Evolutionary conservation across 2,329 filamentous ascomycete genomes (phyloP).

Genomic region (Orbilia javanica): DNA sequence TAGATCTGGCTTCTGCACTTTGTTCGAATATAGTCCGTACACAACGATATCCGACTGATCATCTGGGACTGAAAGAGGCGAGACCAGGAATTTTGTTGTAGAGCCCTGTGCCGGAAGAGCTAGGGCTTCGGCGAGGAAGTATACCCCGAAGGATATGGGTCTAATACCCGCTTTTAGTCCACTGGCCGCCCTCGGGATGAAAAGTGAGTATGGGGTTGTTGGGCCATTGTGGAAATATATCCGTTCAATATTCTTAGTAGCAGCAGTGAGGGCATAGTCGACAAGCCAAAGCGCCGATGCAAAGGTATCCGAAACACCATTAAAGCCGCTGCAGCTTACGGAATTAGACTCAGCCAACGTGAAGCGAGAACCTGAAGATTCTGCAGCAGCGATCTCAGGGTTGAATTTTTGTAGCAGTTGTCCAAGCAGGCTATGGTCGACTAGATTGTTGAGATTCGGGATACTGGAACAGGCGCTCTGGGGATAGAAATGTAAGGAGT

Average conservation of each 20-base stretch:
- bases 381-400: conserved; percentile 58
- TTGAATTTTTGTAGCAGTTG: conserved; percentile 61
- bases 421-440: conserved; percentile 37
- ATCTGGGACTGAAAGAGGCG: conserved; percentile 6
- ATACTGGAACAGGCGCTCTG: conserved; percentile 35
- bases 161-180: conserved; percentile 13
- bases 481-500: conserved; percentile 46
- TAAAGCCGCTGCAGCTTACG: conserved; percentile 65
- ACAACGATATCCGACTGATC: conserved; percentile 36
- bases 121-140: conserved; percentile 44
- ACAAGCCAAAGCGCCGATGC: conserved; percentile 66
- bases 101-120: conserved; percentile 36
- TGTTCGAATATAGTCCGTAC: conserved; percentile 48
- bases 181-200: conserved; percentile 18
- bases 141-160: conserved; percentile 41
- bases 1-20: conserved; percentile 14
- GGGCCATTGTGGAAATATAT: conserved; percentile 64
- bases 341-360: conserved; percentile 66
- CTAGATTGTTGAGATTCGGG: conserved; percentile 23
- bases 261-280: conserved; percentile 65
- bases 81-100: conserved; percentile 41
- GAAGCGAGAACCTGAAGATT: conserved; percentile 41
- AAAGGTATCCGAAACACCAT: conserved; percentile 66
- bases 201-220: conserved; percentile 41
- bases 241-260: conserved; percentile 64